These are phyloP conservation scores for Saccharum spontaneum DNA, from an alignment of 176 grass and related monocot species.

Conservation along the genomic window DNA sequence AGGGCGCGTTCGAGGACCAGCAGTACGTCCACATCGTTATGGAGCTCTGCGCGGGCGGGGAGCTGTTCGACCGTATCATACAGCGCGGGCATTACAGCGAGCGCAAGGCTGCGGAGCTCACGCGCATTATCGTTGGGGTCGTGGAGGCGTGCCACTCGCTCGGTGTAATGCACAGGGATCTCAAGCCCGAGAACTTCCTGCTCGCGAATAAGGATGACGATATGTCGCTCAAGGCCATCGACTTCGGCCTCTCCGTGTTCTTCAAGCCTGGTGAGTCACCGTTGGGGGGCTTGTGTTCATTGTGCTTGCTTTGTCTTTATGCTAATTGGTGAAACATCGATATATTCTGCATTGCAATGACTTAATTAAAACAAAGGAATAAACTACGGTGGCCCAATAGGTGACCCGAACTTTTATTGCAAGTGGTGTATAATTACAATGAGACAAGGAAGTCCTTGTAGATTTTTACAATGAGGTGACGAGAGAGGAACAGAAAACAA, in stretches of 20 bases:
- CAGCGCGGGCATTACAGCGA: conserved; percentile 94
- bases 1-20: conserved; percentile 87
- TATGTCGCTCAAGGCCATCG: conserved; percentile 85
- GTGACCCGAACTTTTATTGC: not conserved
- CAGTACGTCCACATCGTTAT: conserved; percentile 89
- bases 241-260: conserved; percentile 97
- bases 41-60: conserved; percentile 90
- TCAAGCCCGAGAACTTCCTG: conserved; percentile 95
- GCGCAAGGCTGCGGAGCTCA: conserved; percentile 91
- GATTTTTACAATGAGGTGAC: not conserved
- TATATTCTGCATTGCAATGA: not conserved
- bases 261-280: conserved; percentile 85
- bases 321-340: not conserved
- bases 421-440: not conserved
- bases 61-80: conserved; percentile 95
- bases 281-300: not conserved
- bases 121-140: conserved; percentile 79
- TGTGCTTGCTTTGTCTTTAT: not conserved
- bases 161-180: conserved; percentile 95
- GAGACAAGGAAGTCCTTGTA: not conserved
- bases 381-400: not conserved
- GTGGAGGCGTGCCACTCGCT: conserved; percentile 96
- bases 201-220: conserved; percentile 77
- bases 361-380: not conserved
- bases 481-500: not conserved